Conservation (phyloP, 2,329 filamentous ascomycete species). For the Zymoseptoria passerinii region DNA sequence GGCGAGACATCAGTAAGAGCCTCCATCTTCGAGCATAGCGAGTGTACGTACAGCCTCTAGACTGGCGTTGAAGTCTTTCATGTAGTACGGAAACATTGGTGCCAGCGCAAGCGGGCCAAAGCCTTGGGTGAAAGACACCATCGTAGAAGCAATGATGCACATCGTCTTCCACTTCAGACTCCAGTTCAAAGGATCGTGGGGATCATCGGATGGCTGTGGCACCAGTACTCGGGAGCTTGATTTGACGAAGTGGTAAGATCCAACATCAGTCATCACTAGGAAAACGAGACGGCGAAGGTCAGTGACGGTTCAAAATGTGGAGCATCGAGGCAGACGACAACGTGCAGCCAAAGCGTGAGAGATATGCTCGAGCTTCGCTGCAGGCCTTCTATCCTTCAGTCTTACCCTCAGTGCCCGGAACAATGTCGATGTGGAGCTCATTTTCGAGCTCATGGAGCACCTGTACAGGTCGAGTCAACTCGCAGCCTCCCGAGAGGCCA, state of each 20-base stretch:
- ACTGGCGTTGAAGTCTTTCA: constrained; percentile 44
- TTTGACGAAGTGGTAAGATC: constrained; percentile 57
- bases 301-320: too few species aligned
- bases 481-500: not conserved
- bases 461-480: constrained; percentile 20
- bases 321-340: too few species aligned
- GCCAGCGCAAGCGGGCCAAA: constrained; percentile 48
- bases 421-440: constrained; percentile 46
- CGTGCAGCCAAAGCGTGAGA: too few species aligned
- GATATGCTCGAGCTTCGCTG: too few species aligned
- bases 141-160: constrained; percentile 40
- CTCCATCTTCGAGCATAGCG: not conserved
- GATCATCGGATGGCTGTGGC: constrained; percentile 42
- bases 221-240: constrained; percentile 41
- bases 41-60: constrained; percentile 5
- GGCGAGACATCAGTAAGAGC: not conserved
- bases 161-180: constrained; percentile 41
- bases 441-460: constrained; percentile 41
- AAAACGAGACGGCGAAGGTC: too few species aligned
- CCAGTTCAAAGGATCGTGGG: constrained; percentile 38
- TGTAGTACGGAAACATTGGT: constrained; percentile 53
- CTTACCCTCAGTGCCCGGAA: constrained; percentile 46
- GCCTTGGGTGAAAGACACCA: constrained; percentile 46
- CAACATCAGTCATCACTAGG: constrained; percentile 51
- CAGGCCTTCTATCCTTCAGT: too few species aligned